Conservation (phyloP, 768 basidiomycete genomes). For the Nevesoporus exiguus region DNA sequence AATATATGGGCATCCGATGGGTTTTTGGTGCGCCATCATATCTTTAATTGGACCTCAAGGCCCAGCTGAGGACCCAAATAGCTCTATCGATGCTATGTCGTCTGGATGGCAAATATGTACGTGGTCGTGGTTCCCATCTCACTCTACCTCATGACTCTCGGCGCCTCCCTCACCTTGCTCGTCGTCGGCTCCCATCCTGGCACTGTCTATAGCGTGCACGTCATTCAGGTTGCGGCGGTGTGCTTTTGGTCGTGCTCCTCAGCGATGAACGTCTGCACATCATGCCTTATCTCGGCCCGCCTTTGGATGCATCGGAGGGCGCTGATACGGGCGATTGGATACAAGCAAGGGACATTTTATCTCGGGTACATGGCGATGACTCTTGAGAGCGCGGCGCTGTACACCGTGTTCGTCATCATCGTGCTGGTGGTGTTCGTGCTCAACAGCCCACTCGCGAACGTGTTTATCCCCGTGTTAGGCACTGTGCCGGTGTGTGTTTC, state of each 20-base stretch:
- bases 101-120: slow-evolving; percentile 12
- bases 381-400: slow-evolving; percentile 23
- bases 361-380: slow-evolving; percentile 26
- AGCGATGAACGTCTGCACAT: slow-evolving; percentile 15
- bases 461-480: slow-evolving; percentile 24
- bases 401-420: slow-evolving; percentile 11
- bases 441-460: slow-evolving; percentile 23
- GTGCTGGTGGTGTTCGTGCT: slow-evolving; percentile 12
- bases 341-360: slow-evolving; percentile 17
- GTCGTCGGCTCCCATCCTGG: slow-evolving; percentile 12
- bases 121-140: neutral
- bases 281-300: slow-evolving; percentile 12
- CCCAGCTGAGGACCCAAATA: neutral
- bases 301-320: slow-evolving; percentile 20
- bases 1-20: slow-evolving; percentile 25
- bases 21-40: slow-evolving; percentile 18
- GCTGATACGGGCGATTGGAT: slow-evolving; percentile 7
- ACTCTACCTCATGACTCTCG: slow-evolving; percentile 19
- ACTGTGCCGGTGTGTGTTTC: slow-evolving; percentile 13
- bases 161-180: slow-evolving; percentile 17
- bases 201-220: slow-evolving; percentile 14
- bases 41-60: fast-evolving
- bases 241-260: slow-evolving; percentile 16
- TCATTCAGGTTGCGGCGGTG: slow-evolving; percentile 14
- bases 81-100: slow-evolving; percentile 25